These are phyloP conservation scores for Lodderomyces metapsilosis DNA, from an alignment of 1,139 yeast genomes.

Conservation along the genomic window DNA sequence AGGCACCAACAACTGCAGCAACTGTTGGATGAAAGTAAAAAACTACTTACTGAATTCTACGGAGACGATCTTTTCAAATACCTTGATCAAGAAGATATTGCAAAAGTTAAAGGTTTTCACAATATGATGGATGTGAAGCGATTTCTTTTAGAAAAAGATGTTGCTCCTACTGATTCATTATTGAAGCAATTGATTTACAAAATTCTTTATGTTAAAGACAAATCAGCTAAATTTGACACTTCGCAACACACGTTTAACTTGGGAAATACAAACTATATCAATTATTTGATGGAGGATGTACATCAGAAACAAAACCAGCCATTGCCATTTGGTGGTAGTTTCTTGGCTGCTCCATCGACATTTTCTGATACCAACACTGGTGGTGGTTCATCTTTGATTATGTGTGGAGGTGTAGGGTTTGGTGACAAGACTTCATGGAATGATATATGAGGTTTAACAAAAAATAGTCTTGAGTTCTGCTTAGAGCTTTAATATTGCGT, in stretches of 20 bases:
- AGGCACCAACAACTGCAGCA: not conserved
- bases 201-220: slow-evolving; percentile 10
- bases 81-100: slow-evolving; percentile 26
- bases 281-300: slow-evolving; percentile 16
- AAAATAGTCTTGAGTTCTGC: too few relatives aligned
- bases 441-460: slow-evolving; percentile 21
- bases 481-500: not conserved
- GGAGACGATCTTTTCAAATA: slow-evolving; percentile 35
- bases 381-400: slow-evolving; percentile 23
- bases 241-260: slow-evolving; percentile 5
- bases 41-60: slow-evolving; percentile 25
- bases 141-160: slow-evolving; percentile 12
- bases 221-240: slow-evolving; percentile 1
- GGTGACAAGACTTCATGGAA: slow-evolving; percentile 31
- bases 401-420: slow-evolving; percentile 30
- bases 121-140: slow-evolving; percentile 19
- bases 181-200: slow-evolving; percentile 18
- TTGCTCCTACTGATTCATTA: slow-evolving; percentile 3
- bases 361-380: slow-evolving; percentile 16
- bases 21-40: slow-evolving; percentile 12
- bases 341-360: slow-evolving; percentile 9
- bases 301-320: slow-evolving; percentile 4
- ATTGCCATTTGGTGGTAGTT: slow-evolving; percentile 1
- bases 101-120: slow-evolving; percentile 27
- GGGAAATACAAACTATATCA: slow-evolving; percentile 16